Base-by-base conservation (phyloP, 2,329 filamentous ascomycete genomes). In the Rosellinia necatrix region DNA sequence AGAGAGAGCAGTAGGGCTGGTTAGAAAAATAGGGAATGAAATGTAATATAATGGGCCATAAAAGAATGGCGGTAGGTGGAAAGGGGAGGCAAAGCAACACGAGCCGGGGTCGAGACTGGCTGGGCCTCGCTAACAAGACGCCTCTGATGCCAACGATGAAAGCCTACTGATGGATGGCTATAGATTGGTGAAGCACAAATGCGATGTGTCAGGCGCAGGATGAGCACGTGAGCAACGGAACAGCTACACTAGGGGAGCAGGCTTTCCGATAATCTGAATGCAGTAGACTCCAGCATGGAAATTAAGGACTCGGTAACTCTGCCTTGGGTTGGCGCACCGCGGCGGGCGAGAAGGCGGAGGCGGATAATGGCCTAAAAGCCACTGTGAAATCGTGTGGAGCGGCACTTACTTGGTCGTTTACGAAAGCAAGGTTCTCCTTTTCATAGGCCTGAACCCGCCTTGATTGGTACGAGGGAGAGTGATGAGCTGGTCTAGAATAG, bases 351-450 rank as follows among this genome's bases (percentile, higher is more conserved):
- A 37, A 37, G 42, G 27, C 30, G 40, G 41, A 30, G 37, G 21
- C 37, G 40, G 35, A 27, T 29, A 29, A 47, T 24, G 27, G n/a
- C 41, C 51, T 15, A 49, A 19, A 51, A 43, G 24, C 50, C 49
- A 42, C 51, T 29, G 30, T 34, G 35, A 52, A 48, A 46, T 30
- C 42, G 44, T 59, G 52, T 59, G 52, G 52, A 49, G 44, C 30
- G 54, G 49, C 29, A 35, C 37, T 15, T 51, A 34, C 32, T 49
- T 41, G 19, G 24, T 49, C 25, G 48, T 43, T 48, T 25, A 35
- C 47, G 47, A 46, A 53, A 49, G 40, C n/a, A 51, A 37, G 22
- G 27, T 22, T 48, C 41, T 59, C 46, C 58, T 49, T 25, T 53
- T 47, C 41, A 22, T 49, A 17, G 47, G 48, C 41, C 35, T 27